Conservation (phyloP, 495 filamentous ascomycete species). For the Neurospora sp. region DNA sequence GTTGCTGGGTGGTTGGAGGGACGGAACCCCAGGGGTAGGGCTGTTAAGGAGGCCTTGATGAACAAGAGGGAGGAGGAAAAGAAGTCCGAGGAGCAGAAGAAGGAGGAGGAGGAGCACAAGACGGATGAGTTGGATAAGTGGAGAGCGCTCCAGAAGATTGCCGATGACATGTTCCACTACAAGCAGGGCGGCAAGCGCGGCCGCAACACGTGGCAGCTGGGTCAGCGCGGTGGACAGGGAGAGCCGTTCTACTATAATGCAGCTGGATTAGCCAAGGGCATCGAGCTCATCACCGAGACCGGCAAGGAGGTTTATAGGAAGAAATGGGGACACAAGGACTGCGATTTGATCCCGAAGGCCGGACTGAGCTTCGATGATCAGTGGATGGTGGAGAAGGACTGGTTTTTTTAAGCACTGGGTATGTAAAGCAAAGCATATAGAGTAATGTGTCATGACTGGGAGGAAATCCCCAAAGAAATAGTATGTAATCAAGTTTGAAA, state of each 20-base stretch:
- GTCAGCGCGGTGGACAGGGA: constrained; percentile 46
- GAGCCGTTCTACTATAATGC: constrained; percentile 50
- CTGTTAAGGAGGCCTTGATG: background rate
- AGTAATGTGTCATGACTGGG: background rate
- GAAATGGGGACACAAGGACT: constrained; percentile 48
- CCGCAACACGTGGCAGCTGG: constrained; percentile 50
- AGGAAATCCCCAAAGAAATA: background rate
- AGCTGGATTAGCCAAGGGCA: constrained; percentile 40
- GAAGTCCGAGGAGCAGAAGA: background rate
- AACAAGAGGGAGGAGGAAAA: background rate
- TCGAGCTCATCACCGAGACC: constrained; percentile 41
- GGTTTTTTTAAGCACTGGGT: background rate
- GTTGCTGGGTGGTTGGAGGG: background rate
- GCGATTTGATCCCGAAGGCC: constrained; percentile 31
- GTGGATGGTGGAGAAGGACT: constrained; percentile 41
- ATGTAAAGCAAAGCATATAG: background rate
- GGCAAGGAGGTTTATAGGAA: constrained; percentile 39
- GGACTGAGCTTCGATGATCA: constrained; percentile 38
- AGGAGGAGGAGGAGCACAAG: background rate
- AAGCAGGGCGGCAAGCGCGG: constrained; percentile 28
- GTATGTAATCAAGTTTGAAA: background rate
- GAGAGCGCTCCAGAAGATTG: constrained; percentile 1
- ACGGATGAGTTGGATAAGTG: background rate
- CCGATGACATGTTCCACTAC: constrained; percentile 26
- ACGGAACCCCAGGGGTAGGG: background rate